Conservation (phyloP, 1,284 basidiomycete genomes). For the Cryptococcus neoformans region DNA sequence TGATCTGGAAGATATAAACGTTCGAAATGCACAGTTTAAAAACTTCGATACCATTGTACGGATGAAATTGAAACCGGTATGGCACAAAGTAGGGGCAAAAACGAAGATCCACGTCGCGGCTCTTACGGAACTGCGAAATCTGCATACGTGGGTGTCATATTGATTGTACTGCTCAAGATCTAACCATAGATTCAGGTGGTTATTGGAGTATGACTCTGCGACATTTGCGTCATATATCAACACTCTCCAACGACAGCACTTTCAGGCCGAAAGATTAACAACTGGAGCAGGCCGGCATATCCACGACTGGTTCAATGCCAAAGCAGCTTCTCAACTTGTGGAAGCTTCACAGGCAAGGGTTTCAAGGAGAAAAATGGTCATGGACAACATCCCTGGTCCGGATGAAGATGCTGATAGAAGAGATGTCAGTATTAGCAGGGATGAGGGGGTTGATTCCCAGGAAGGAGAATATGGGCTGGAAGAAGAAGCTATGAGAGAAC, state of each 20-base stretch:
- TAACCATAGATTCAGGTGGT: constrained; percentile 57
- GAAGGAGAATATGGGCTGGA: constrained; percentile 38
- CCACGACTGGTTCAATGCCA: constrained; percentile 48
- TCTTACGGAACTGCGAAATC: constrained; percentile 75
- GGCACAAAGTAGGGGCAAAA: constrained; percentile 91
- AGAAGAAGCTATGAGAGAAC: constrained; percentile 37
- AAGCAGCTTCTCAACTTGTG: constrained; percentile 86
- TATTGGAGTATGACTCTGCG: constrained; percentile 87
- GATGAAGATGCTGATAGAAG: not conserved
- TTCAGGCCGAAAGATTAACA: constrained; percentile 35
- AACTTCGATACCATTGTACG: constrained; percentile 90
- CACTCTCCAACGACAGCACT: constrained; percentile 58
- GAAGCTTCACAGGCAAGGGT: constrained; percentile 44
- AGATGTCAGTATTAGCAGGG: constrained; percentile 1
- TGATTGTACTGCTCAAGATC: not conserved
- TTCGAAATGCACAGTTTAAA: constrained; percentile 92
- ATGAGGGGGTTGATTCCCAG: constrained; percentile 15
- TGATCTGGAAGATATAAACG: constrained; percentile 87
- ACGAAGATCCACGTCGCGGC: constrained; percentile 92
- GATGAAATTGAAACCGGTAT: constrained; percentile 84
- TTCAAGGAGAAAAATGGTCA: constrained; percentile 21
- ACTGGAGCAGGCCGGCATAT: constrained; percentile 38
- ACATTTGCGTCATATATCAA: constrained; percentile 92
- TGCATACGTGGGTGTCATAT: constrained; percentile 66
- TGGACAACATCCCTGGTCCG: constrained; percentile 32